Conservation (phyloP, 1,284 basidiomycete genomes). For the Tetrapyrgos nigripes region DNA sequence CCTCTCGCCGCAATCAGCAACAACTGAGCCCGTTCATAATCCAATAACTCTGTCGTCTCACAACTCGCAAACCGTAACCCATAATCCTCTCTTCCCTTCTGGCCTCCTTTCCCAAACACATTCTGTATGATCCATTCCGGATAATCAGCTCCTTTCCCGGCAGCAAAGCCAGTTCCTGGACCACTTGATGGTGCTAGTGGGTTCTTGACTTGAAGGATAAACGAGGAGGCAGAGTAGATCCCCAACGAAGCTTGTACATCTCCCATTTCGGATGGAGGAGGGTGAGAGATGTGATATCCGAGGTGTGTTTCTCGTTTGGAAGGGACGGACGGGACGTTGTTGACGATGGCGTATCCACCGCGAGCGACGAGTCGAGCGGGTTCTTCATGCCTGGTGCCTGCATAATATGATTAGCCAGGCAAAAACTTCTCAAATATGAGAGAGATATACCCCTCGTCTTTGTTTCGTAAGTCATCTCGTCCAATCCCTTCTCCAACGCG, state of each 20-base stretch:
- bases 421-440: not conserved
- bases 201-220: constrained; percentile 64
- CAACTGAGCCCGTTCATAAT: constrained; percentile 63
- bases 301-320: constrained; percentile 59
- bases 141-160: constrained; percentile 47
- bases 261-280: constrained; percentile 43
- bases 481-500: constrained; percentile 56
- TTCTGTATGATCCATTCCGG: constrained; percentile 51
- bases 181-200: constrained; percentile 52
- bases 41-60: constrained; percentile 58
- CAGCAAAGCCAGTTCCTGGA: constrained; percentile 36
- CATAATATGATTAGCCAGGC: not conserved
- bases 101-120: constrained; percentile 52
- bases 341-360: constrained; percentile 70
- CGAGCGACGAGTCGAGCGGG: constrained; percentile 63
- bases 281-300: constrained; percentile 65
- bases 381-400: constrained; percentile 60
- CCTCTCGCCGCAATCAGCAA: constrained; percentile 63
- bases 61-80: constrained; percentile 62
- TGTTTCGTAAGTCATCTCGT: constrained; percentile 64
- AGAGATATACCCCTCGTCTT: constrained; percentile 58
- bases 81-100: constrained; percentile 48
- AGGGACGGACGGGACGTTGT: constrained; percentile 48
- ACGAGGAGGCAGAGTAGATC: constrained; percentile 55
- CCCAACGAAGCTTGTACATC: constrained; percentile 60